Base-by-base conservation (phyloP, 2,329 filamentous ascomycete genomes). In the Clonostachys sp. region DNA sequence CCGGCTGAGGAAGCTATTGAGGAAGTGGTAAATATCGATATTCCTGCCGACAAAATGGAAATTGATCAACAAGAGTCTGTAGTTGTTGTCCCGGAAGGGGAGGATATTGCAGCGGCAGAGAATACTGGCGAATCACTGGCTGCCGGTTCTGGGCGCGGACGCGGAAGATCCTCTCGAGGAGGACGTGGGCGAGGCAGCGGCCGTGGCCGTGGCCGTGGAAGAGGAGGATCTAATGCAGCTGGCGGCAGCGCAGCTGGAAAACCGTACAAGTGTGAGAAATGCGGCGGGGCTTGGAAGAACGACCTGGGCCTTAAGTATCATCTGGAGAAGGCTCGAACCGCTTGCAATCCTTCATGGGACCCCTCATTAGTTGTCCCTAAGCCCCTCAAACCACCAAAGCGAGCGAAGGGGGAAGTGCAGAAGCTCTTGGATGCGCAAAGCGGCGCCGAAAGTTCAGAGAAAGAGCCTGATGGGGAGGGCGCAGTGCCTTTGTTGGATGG, bases 291-390 rank as follows among this genome's bases (percentile, higher is more conserved):
- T 12, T 83, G 78, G 78, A 81, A 81, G 58, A 83, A 83, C 45
- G 67, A 76, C 34, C 65, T 78, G 42, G 80, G 80, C 0, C 63
- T 83, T 14, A 78, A 80, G 45, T 83, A 83, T 55, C 80, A 83
- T 51, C 61, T 75, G 13, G 74, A 73, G 34, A 82, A 81, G 54
- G 77, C 79, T 2, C 67, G 67, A 49, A 75, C 74, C 5, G 18
- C 68, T 13, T 83, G 80, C 55, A 83, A 83, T 53, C 72, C 78
- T 3, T 60, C 57, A 17, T 65, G 56, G 17, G 64, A 63, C 36
- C 50, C 41, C 9, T 24, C 36, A 12, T 12, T 36, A 17, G 43
- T 38, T 12, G 34, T 36, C 34, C 12, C 44, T 12, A 30, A 10
- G 24, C 24, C 10, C 46, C 39, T 14, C 39, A 48, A 16, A 30